Evolutionary conservation across 495 filamentous ascomycete genomes (phyloP).

Genomic region (Pseudoneurospora amorphoporcata): DNA sequence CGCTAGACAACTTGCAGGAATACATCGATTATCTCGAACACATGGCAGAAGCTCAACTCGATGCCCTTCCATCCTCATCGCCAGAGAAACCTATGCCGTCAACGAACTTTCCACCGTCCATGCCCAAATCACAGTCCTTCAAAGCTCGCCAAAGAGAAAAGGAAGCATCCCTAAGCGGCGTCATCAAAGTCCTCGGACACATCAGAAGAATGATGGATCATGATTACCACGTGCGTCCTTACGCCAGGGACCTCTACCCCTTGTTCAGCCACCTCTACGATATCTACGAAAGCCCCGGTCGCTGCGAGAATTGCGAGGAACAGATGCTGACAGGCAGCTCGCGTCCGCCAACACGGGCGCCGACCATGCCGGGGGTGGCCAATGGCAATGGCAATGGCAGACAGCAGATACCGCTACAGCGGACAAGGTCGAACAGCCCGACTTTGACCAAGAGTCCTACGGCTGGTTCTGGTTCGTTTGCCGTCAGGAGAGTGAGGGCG

Average conservation of each 20-base stretch:
- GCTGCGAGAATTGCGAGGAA: constrained; percentile 18
- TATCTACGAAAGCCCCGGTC: constrained; percentile 12
- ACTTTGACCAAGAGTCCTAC: background rate
- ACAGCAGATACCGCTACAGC: background rate
- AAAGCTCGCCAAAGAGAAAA: background rate
- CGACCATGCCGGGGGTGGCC: background rate
- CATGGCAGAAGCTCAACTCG: constrained; percentile 9
- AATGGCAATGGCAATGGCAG: background rate
- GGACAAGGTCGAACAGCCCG: background rate
- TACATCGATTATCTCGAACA: constrained; percentile 10
- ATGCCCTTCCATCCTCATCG: background rate
- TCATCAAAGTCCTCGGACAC: constrained; percentile 13
- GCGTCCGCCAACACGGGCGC: background rate
- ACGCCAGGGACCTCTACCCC: constrained; percentile 20
- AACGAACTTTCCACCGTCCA: background rate
- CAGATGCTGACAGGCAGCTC: constrained; percentile 13
- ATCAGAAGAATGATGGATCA: constrained; percentile 22
- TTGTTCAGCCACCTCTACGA: constrained; percentile 20
- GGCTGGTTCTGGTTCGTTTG: background rate
- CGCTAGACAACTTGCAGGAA: constrained; percentile 11
- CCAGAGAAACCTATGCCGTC: background rate
- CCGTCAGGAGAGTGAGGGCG: background rate
- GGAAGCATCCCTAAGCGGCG: constrained; percentile 10
- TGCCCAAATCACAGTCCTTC: background rate
- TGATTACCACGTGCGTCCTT: constrained; percentile 9